phyloP scores from a whole-genome alignment of 352 stramenopile species.

The Lagenidium giganteum region DNA sequence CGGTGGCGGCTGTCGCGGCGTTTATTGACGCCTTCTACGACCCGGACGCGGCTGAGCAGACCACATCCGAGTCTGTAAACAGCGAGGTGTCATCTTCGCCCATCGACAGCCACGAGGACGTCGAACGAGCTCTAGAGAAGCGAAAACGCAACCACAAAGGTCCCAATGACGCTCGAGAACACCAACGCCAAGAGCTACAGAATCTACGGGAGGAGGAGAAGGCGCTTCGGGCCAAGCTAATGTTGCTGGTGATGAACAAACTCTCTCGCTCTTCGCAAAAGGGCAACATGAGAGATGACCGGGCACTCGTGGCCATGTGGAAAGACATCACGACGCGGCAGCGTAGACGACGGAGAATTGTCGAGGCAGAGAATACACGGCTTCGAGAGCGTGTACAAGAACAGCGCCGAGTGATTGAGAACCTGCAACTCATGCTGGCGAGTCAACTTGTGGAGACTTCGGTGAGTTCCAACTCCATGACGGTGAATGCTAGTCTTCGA shows the following conservation, averaged over 20 bases:
- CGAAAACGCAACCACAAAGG: not conserved
- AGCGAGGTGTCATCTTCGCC: no score
- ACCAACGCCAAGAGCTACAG: not conserved
- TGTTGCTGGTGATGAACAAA: no score
- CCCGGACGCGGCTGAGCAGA: no score
- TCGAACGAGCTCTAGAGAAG: no score
- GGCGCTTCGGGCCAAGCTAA: no score
- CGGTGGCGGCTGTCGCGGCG: no score
- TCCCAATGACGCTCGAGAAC: constrained; percentile 2
- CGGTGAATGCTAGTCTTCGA: no score
- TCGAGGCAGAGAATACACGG: constrained; percentile 1
- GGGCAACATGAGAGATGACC: no score
- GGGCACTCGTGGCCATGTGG: not conserved
- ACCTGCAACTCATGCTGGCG: constrained; percentile 2
- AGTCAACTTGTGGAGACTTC: constrained; percentile 1
- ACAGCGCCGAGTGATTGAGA: not conserved
- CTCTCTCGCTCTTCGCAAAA: no score
- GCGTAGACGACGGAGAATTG: not conserved
- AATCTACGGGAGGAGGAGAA: constrained; percentile 1
- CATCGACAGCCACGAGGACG: no score
- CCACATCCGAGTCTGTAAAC: no score
- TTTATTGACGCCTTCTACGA: constrained; percentile 1
- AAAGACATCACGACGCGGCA: not conserved
- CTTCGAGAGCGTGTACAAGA: not conserved
- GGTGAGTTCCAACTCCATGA: no score